A percentile compares a stretch with the other conserved stretches of the same genome.
Conservation (phyloP, 306 rosid genomes). For the Sechiopsis laciniata region DNA sequence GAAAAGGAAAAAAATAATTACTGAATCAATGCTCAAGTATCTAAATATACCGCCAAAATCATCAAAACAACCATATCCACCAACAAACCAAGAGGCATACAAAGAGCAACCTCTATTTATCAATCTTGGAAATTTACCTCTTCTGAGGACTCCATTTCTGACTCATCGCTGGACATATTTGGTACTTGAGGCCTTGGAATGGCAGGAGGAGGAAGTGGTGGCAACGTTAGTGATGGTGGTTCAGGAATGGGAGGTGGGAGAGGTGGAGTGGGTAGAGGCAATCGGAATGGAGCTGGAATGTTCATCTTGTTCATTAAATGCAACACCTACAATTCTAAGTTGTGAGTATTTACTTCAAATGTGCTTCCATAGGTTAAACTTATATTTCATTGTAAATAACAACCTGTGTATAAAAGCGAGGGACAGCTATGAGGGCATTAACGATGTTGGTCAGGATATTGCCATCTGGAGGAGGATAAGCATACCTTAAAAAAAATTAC, state of each 20-base stretch:
- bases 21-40: neutral
- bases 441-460: slow-evolving; percentile 88
- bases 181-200: slow-evolving; percentile 35
- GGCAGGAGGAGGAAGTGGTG: slow-evolving; percentile 41
- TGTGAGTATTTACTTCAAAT: slow-evolving; percentile 26
- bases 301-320: slow-evolving; percentile 98
- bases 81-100: neutral
- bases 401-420: slow-evolving; percentile 90
- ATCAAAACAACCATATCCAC: neutral
- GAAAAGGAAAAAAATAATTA: neutral
- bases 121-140: slow-evolving; percentile 49
- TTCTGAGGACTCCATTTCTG: slow-evolving; percentile 94
- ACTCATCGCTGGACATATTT: slow-evolving; percentile 66
- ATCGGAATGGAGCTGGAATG: slow-evolving; percentile 92
- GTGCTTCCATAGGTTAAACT: neutral
- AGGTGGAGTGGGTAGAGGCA: slow-evolving; percentile 95
- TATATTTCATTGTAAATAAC: neutral
- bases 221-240: slow-evolving; percentile 37
- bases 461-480: slow-evolving; percentile 95
- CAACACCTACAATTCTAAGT: slow-evolving; percentile 49
- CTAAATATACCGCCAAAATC: neutral
- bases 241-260: slow-evolving; percentile 65
- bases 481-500: slow-evolving; percentile 50
- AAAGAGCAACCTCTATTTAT: neutral
- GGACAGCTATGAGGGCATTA: slow-evolving; percentile 88